Evolutionary conservation across 768 basidiomycete genomes (phyloP), one percentile per base, ranked within the genome.

Genomic region (Podaxis sp.): DNA sequence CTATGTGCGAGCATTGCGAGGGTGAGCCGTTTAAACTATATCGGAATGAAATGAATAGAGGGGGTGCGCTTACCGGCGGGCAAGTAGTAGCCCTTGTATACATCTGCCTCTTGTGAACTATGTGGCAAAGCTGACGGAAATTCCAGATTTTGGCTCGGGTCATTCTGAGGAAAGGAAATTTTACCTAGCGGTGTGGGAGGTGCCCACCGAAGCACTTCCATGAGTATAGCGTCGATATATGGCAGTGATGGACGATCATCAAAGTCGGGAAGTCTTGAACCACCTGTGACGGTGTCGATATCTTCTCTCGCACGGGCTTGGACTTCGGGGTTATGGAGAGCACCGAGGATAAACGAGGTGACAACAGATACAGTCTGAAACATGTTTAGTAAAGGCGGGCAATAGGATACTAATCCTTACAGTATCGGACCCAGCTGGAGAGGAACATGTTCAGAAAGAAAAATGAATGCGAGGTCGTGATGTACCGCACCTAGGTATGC

Each of bases 181-280:
- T 7, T 48, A 78, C 79, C 74, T 11, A 74, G 44, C 9, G 80
- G 79, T 1, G 58, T 54, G 18, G 77, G 71, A 7, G 65, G 66
- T 53, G 71, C 64, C 78, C 79, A 80, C 14, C 81, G 72, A 61
- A 80, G 50, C 0, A 76, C 67, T 62, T 83, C 82, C 18, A 74
- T 69, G 0, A 73, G 58, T 18, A 81, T 69, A 0, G 81, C 80
- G 16, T 77, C 73, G 18, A 80, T 52, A 36, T 65, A 66, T 13
- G 60, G 47, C 40, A 66, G 13, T 4, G 56, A 62, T 46, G 65
- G 58, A 18, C 60, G 58, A 28, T 67, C 55, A 16, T 59, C 23
- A 4, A 63, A 61, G 23, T 62, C n/a, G 16, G 64, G 35, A 48
- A 68, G 68, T 1, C 67, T 63, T 55, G 72, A 67, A 35, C 64